Evolutionary conservation across 345 rosid genomes (phyloP).

Genomic region (Hirschfeldia incana): DNA sequence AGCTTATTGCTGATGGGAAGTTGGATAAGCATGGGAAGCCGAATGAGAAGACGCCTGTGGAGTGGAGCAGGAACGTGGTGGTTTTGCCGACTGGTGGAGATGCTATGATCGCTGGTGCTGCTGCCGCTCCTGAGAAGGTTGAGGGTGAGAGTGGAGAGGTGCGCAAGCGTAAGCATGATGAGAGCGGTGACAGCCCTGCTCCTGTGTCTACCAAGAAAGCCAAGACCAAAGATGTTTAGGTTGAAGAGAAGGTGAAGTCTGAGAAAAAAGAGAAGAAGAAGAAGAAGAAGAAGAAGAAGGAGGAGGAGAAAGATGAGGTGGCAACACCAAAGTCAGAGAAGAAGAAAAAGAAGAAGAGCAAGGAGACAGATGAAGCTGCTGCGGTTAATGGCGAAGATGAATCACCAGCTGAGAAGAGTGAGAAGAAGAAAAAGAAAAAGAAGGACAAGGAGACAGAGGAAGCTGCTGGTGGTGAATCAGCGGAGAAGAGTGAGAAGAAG

Average conservation of each 20-base stretch:
- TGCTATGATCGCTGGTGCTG: conserved; percentile 65
- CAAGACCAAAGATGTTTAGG: conserved; percentile 43
- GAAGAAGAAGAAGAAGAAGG: conserved; percentile 57
- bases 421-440: conserved; percentile 46
- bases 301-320: conserved; percentile 42
- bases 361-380: conserved; percentile 48
- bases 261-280: conserved; percentile 43
- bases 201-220: conserved; percentile 55
- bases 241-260: conserved; percentile 46
- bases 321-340: conserved; percentile 69
- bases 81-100: conserved; percentile 75
- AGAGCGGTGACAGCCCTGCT: conserved; percentile 43
- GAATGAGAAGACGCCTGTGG: conserved; percentile 70
- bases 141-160: conserved; percentile 47
- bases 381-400: conserved; percentile 44
- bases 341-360: conserved; percentile 74
- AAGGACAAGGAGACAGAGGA: conserved; percentile 55
- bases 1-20: conserved; percentile 74
- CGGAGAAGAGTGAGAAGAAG: conserved; percentile 66
- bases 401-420: conserved; percentile 50
- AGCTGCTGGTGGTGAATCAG: conserved; percentile 39
- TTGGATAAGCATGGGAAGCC: conserved; percentile 92
- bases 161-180: conserved; percentile 60
- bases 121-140: conserved; percentile 50
- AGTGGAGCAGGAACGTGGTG: conserved; percentile 76